Conservation (phyloP, 1,284 basidiomycete genomes). For the Omphalotus olearius region DNA sequence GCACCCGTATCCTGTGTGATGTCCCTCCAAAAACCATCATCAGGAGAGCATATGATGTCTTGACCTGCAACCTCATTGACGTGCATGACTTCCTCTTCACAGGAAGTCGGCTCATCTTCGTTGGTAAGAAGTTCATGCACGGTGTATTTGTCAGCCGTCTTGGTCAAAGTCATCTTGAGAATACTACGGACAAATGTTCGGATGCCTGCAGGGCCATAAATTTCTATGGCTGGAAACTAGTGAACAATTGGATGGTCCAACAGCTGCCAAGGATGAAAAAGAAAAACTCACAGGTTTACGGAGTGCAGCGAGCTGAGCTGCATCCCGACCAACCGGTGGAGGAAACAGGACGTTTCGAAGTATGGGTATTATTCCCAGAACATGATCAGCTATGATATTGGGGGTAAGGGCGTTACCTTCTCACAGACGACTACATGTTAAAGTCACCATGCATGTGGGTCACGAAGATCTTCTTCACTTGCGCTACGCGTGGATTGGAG, state of each 20-base stretch:
- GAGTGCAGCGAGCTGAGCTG: slow-evolving; percentile 8
- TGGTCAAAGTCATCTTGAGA: slow-evolving; percentile 66
- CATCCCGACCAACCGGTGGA: slow-evolving; percentile 22
- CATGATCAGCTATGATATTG: slow-evolving; percentile 64
- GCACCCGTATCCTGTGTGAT: slow-evolving; percentile 36
- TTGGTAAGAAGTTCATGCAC: slow-evolving; percentile 78
- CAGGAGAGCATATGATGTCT: slow-evolving; percentile 53
- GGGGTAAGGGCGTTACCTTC: neutral
- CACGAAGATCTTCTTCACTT: slow-evolving; percentile 74
- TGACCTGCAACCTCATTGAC: slow-evolving; percentile 64
- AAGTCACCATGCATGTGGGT: slow-evolving; percentile 82
- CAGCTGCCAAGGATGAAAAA: slow-evolving; percentile 7
- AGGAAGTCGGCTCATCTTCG: slow-evolving; percentile 46
- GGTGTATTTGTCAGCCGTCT: slow-evolving; percentile 62
- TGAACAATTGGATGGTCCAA: slow-evolving; percentile 4
- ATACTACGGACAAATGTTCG: slow-evolving; percentile 74
- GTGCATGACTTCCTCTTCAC: slow-evolving; percentile 50
- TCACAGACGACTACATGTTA: neutral
- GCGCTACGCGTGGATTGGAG: slow-evolving; percentile 42
- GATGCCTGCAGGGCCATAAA: slow-evolving; percentile 85
- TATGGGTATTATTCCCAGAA: slow-evolving; percentile 76
- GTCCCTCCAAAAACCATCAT: slow-evolving; percentile 70
- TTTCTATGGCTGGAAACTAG: slow-evolving; percentile 56
- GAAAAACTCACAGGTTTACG: slow-evolving; percentile 10
- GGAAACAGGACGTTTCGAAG: slow-evolving; percentile 60